Conservation (phyloP, 2,329 filamentous ascomycete species). For the Cercospora sp. region DNA sequence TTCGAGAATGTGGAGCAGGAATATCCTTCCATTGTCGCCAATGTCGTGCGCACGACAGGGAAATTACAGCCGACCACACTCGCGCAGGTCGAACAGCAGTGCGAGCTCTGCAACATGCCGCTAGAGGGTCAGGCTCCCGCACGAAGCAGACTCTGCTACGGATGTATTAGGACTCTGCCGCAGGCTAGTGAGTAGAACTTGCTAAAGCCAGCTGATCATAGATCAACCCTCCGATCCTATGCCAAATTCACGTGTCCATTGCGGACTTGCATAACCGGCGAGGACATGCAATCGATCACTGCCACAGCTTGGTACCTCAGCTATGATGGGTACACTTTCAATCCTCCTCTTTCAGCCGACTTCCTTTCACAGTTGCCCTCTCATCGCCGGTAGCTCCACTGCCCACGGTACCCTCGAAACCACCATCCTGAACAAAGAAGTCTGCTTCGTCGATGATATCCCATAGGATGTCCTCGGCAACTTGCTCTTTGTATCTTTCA, state of each 20-base stretch:
- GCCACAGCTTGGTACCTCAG: not conserved
- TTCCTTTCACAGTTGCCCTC: constrained; percentile 24
- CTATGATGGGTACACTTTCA: constrained; percentile 3
- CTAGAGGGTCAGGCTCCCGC: constrained; percentile 45
- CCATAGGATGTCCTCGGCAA: constrained; percentile 89
- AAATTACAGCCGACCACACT: constrained; percentile 63
- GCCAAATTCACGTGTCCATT: not conserved
- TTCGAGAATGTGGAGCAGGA: constrained; percentile 81
- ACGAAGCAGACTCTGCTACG: constrained; percentile 63
- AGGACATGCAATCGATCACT: not conserved
- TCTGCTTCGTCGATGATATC: constrained; percentile 94
- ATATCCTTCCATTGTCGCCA: constrained; percentile 89
- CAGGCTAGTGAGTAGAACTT: constrained; percentile 11
- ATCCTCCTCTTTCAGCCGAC: constrained; percentile 29
- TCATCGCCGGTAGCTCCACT: constrained; percentile 27
- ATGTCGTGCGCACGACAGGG: constrained; percentile 88
- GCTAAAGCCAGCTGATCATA: not conserved
- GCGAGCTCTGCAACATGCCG: constrained; percentile 69
- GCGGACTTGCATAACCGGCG: not conserved
- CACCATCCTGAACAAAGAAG: constrained; percentile 73
- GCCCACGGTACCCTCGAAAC: constrained; percentile 39
- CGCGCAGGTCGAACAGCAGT: constrained; percentile 45
- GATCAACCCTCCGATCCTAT: not conserved
- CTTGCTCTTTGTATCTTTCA: constrained; percentile 86
- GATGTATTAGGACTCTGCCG: constrained; percentile 53